Conservation (phyloP, 371 early-diverging fungal genomes). For the Mucor piriformis region DNA sequence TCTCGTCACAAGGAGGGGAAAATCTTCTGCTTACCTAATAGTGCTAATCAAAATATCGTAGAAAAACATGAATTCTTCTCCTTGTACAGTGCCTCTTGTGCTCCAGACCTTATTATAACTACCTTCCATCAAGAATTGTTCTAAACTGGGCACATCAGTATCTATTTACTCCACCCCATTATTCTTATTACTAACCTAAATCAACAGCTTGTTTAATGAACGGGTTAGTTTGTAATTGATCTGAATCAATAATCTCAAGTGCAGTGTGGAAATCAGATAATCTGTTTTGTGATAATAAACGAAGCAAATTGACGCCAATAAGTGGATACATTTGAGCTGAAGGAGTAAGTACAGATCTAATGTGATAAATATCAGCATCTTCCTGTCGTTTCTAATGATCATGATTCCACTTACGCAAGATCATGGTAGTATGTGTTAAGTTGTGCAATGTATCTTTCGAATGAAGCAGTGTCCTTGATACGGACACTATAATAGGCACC, state of each 20-base stretch:
- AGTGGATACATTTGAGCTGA: slow-evolving; percentile 87
- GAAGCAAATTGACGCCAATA: slow-evolving; percentile 89
- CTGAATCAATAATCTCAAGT: slow-evolving; percentile 88
- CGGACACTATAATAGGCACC: slow-evolving; percentile 90
- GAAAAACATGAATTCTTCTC: slow-evolving; percentile 89
- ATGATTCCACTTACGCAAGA: slow-evolving; percentile 57
- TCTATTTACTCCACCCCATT: slow-evolving; percentile 28
- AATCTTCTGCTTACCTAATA: slow-evolving; percentile 66
- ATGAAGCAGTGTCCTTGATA: slow-evolving; percentile 82
- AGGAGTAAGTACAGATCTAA: slow-evolving; percentile 64
- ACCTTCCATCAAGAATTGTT: slow-evolving; percentile 96
- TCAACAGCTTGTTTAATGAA: slow-evolving; percentile 91
- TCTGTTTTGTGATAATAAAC: slow-evolving; percentile 89
- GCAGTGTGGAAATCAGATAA: slow-evolving; percentile 95
- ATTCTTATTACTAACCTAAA: slow-evolving; percentile 64
- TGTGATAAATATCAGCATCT: background rate
- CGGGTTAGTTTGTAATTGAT: slow-evolving; percentile 74
- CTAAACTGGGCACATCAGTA: slow-evolving; percentile 26
- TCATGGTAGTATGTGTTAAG: slow-evolving; percentile 89
- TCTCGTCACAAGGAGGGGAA: background rate
- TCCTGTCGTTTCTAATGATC: background rate
- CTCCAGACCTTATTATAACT: slow-evolving; percentile 96
- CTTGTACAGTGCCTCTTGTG: slow-evolving; percentile 83
- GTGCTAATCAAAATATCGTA: slow-evolving; percentile 92
- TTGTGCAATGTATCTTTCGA: slow-evolving; percentile 95